Evolutionary conservation across 805 yeast genomes (phyloP).

Genomic region (Middelhovenomyces tepae): DNA sequence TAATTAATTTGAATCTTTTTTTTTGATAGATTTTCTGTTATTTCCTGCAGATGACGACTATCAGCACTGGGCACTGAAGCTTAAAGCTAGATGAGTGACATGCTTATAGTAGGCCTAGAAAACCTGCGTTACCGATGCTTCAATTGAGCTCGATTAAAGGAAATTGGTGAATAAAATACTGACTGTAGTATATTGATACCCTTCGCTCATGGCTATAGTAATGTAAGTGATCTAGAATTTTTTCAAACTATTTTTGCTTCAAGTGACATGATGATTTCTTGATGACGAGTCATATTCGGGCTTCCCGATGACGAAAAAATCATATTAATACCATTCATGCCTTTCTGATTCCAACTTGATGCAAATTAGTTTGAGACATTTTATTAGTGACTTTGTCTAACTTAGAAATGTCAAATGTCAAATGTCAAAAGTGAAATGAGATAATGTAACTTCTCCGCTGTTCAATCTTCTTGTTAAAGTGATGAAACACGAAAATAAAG

Average conservation of each 20-base stretch:
- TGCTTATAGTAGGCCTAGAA: constrained; percentile 92
- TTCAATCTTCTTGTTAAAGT: constrained; percentile 35
- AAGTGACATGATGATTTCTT: constrained; percentile 40
- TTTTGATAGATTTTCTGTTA: too few relatives aligned
- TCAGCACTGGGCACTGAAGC: constrained; percentile 99
- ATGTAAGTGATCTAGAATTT: too few relatives aligned
- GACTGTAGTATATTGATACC: too few relatives aligned
- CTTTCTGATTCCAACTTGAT: constrained; percentile 42
- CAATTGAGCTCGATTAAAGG: background rate
- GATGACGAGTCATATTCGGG: constrained; percentile 99
- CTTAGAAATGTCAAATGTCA: constrained; percentile 4
- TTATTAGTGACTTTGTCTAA: constrained; percentile 1
- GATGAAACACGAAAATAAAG: constrained; percentile 58
- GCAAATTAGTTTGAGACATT: background rate
- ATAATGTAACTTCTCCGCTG: constrained; percentile 1
- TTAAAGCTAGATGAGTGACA: constrained; percentile 78
- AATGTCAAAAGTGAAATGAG: constrained; percentile 1
- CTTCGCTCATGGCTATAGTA: too few relatives aligned
- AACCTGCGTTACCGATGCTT: constrained; percentile 81
- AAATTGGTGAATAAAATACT: constrained; percentile 15
- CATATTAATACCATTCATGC: constrained; percentile 91
- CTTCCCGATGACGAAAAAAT: constrained; percentile 84
- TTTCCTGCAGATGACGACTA: constrained; percentile 72
- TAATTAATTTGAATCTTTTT: too few relatives aligned
- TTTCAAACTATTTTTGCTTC: background rate